Conservation (phyloP, 345 rosid genomes). For the Theobroma cacao region DNA sequence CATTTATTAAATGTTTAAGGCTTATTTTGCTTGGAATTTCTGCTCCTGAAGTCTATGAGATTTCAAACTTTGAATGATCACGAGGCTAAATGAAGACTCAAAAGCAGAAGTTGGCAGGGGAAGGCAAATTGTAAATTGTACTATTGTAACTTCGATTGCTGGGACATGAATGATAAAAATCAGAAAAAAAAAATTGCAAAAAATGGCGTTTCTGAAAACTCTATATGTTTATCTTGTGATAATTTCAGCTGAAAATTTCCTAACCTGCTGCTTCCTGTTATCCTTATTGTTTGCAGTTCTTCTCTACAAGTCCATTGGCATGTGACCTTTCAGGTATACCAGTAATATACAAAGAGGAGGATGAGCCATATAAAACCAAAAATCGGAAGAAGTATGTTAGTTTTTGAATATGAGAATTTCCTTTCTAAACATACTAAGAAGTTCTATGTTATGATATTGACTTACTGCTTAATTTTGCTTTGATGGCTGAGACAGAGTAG, state of each 20-base stretch:
- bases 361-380: conserved; percentile 25
- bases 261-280: background rate
- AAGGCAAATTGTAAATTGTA: background rate
- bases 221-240: background rate
- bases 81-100: too few species aligned
- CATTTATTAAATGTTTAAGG: background rate
- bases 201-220: background rate
- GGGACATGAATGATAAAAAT: background rate
- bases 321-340: conserved; percentile 52
- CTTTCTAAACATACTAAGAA: background rate
- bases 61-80: too few species aligned
- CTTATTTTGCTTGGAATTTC: background rate
- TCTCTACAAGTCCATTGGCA: conserved; percentile 53
- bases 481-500: background rate
- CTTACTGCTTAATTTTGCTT: background rate
- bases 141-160: too few species aligned
- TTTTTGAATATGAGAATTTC: background rate
- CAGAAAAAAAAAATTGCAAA: background rate
- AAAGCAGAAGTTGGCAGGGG: too few species aligned
- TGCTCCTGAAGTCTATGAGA: background rate
- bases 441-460: background rate
- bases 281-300: conserved; percentile 40
- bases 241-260: background rate
- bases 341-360: conserved; percentile 31
- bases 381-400: conserved; percentile 36